Conservation (phyloP, 495 filamentous ascomycete species). For the Neurospora terricola region DNA sequence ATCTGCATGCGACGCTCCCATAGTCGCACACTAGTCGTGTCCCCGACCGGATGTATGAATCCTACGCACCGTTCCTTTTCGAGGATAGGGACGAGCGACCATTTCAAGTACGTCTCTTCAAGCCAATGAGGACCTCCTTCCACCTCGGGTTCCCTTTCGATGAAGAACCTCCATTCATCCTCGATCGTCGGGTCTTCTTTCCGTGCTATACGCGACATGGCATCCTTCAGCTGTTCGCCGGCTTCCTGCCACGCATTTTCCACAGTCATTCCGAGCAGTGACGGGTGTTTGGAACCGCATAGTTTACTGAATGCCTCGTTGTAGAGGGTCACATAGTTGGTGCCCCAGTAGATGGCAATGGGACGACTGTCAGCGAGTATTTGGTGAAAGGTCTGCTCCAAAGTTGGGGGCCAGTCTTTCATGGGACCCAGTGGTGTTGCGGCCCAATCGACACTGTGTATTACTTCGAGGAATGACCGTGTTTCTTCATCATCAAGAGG, state of each 20-base stretch:
- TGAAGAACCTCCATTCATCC: slow-evolving; percentile 30
- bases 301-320: slow-evolving; percentile 36
- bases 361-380: slow-evolving; percentile 58
- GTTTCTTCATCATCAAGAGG: slow-evolving; percentile 13
- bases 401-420: slow-evolving; percentile 42
- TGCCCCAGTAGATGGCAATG: slow-evolving; percentile 42
- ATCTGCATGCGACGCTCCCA: slow-evolving; percentile 33
- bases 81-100: slow-evolving; percentile 50
- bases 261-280: slow-evolving; percentile 28
- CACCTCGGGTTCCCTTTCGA: slow-evolving; percentile 31
- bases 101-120: slow-evolving; percentile 55
- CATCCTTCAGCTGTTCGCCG: slow-evolving; percentile 23
- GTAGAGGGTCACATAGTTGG: slow-evolving; percentile 33
- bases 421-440: slow-evolving; percentile 51
- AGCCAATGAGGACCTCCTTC: slow-evolving; percentile 32
- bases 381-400: slow-evolving; percentile 49
- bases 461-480: slow-evolving; percentile 22
- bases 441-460: slow-evolving; percentile 42
- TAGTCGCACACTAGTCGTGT: slow-evolving; percentile 24
- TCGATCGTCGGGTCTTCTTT: slow-evolving; percentile 17
- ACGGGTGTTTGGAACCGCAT: slow-evolving; percentile 26
- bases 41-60: slow-evolving; percentile 24
- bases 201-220: slow-evolving; percentile 15
- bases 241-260: slow-evolving; percentile 24
- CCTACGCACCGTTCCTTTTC: slow-evolving; percentile 40